Conservation (phyloP, 2,329 filamentous ascomycete genomes). For the Aaosphaeria pasadenensis region DNA sequence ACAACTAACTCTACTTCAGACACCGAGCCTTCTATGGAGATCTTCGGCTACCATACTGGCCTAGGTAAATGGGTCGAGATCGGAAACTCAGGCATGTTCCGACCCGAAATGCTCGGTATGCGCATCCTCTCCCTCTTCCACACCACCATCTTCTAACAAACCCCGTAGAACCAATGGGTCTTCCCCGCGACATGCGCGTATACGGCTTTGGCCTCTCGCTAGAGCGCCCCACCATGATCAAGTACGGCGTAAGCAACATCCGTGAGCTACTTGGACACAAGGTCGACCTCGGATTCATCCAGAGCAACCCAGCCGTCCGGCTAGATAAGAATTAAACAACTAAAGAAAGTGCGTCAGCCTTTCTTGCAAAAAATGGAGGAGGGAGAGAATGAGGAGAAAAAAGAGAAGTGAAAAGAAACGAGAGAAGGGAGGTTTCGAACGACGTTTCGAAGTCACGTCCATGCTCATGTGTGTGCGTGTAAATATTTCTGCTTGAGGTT, state of each 20-base stretch:
- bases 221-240: conserved; percentile 97
- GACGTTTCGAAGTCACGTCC: too few species aligned
- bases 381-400: not conserved
- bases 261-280: conserved; percentile 91
- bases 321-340: conserved; percentile 69
- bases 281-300: conserved; percentile 89
- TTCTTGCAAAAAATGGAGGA: not conserved
- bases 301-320: conserved; percentile 85
- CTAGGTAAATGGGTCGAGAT: conserved; percentile 81
- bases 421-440: too few species aligned
- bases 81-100: conserved; percentile 98
- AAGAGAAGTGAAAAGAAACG: too few species aligned
- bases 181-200: conserved; percentile 86
- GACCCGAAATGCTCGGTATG: conserved; percentile 78
- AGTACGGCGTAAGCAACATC: conserved; percentile 77
- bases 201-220: conserved; percentile 92
- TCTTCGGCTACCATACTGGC: conserved; percentile 91
- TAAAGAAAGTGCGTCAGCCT: not conserved
- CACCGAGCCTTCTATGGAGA: conserved; percentile 88
- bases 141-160: not conserved
- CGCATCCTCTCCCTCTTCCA: not conserved
- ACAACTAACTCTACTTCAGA: conserved; percentile 43
- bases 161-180: conserved; percentile 74
- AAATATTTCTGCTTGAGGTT: too few species aligned
- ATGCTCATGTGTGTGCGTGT: too few species aligned